Evolutionary conservation across 257 asterid species (phyloP).

Genomic region (Solanum tarapatanum): DNA sequence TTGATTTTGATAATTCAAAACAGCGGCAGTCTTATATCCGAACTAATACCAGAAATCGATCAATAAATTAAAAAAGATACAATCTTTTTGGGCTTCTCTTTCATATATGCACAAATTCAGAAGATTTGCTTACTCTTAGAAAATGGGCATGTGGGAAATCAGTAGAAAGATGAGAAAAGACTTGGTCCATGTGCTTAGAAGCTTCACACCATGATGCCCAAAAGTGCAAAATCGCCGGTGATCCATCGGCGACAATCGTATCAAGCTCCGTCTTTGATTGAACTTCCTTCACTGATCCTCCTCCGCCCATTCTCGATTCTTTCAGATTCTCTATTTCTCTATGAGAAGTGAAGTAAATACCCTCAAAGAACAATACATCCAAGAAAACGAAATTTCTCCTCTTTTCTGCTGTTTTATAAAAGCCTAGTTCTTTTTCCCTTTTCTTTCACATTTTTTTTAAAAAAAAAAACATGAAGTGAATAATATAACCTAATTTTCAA

Average conservation of each 20-base stretch:
- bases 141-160: constrained; percentile 93
- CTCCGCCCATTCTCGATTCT: constrained; percentile 25
- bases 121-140: constrained; percentile 40
- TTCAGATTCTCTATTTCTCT: neutral
- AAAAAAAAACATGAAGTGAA: neutral
- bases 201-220: constrained; percentile 99
- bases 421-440: neutral
- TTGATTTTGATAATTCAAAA: neutral
- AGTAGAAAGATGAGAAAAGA: constrained; percentile 80
- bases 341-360: neutral
- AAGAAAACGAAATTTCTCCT: neutral
- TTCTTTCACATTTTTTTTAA: neutral
- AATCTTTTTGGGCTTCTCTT: neutral
- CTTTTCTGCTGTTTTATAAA: neutral
- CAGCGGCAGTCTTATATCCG: neutral
- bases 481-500: neutral
- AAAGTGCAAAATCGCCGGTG: constrained; percentile 60
- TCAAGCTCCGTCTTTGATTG: constrained; percentile 74
- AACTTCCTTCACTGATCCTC: constrained; percentile 77
- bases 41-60: neutral
- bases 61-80: neutral
- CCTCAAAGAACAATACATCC: neutral
- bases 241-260: constrained; percentile 24
- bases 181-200: constrained; percentile 98
- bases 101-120: neutral